Conservation (phyloP, 345 rosid species). For the Aegle marmelos region DNA sequence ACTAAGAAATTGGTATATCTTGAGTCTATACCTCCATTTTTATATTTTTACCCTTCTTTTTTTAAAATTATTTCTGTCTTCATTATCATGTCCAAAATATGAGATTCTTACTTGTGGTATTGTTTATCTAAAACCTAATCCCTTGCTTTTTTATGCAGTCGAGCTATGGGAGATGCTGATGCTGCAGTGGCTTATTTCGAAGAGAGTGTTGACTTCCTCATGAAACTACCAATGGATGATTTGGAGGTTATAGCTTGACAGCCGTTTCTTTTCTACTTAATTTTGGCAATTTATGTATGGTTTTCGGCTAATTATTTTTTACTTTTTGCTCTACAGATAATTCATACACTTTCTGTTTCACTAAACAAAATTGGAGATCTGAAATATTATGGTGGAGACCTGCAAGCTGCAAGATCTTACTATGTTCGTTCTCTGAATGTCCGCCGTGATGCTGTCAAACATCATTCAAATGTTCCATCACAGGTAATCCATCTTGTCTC, state of each 20-base stretch:
- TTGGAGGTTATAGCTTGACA: slow-evolving; percentile 55
- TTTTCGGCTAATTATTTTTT: slow-evolving; percentile 3
- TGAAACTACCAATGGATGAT: slow-evolving; percentile 69
- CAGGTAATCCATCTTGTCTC: slow-evolving; percentile 46
- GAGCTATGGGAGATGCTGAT: slow-evolving; percentile 76
- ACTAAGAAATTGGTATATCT: not conserved
- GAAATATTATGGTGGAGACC: slow-evolving; percentile 80
- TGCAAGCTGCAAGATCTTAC: slow-evolving; percentile 78
- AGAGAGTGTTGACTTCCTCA: slow-evolving; percentile 85
- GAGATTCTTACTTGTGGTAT: not conserved
- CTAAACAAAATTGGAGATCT: slow-evolving; percentile 96
- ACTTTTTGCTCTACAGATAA: slow-evolving; percentile 45
- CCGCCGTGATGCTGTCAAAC: slow-evolving; percentile 70
- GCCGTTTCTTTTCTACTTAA: not conserved
- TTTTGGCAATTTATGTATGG: not conserved
- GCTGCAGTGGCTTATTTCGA: slow-evolving; percentile 77
- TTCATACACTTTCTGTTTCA: slow-evolving; percentile 91
- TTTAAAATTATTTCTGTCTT: not conserved
- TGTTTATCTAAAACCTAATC: slow-evolving; percentile 2
- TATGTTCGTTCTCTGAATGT: slow-evolving; percentile 71
- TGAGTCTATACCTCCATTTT: not conserved
- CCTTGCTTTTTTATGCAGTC: slow-evolving; percentile 46
- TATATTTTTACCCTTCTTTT: not conserved
- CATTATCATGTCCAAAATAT: not conserved
- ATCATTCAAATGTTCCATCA: slow-evolving; percentile 55